Evolutionary conservation across 192 early-diverging fungal species (phyloP), one percentile per base, ranked within the genome.

Genomic region (Rhizophagus clarus): DNA sequence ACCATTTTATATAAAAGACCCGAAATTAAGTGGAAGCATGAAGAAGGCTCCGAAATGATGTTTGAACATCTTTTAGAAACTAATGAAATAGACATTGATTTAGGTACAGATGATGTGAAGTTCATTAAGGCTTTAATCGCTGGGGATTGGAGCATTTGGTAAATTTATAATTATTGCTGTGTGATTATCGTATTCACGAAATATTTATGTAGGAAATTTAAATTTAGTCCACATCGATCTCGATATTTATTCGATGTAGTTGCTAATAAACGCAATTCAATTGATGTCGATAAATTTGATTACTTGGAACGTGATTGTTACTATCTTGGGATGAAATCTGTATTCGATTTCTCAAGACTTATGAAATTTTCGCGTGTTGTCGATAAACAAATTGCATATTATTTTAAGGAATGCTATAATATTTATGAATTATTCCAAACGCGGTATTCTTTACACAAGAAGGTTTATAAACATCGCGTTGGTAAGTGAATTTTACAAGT

Each of bases 281-380:
- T 99, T 22, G 97, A 99, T 81, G 97, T 98, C 7, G 97, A 99
- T 84, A 97, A 97, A 84, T 96, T 97, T 74, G 91, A 92, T 82
- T 94, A 93, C 74, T 83, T 94, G 28, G 88, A 93, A 82, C 84
- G 93, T 20, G 93, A 94, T 85, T 96, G 94, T 77, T 91, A 94
- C 81, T 96, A 97, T 76, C 84, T 93, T 14, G 93, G 93, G 6
- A 83, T 95, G 22, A 87, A 85, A 61, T 83, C 79, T 61, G 31
- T 28, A 26, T 87, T 85, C 45, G 88, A 89, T 68, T 84, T 82
- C 29, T 83, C 84, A 10, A 84, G 96, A 42, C 83, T 97, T 3
- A 94, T 98, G 90, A 87, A 88, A 67, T 92, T 92, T 80, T 91
- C 92, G 7, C 91, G 95, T 51, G 96, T 99, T 5, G 92, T 97